Base-by-base conservation (phyloP, 2,329 filamentous ascomycete species). In the Thielaviopsis punctulata region DNA sequence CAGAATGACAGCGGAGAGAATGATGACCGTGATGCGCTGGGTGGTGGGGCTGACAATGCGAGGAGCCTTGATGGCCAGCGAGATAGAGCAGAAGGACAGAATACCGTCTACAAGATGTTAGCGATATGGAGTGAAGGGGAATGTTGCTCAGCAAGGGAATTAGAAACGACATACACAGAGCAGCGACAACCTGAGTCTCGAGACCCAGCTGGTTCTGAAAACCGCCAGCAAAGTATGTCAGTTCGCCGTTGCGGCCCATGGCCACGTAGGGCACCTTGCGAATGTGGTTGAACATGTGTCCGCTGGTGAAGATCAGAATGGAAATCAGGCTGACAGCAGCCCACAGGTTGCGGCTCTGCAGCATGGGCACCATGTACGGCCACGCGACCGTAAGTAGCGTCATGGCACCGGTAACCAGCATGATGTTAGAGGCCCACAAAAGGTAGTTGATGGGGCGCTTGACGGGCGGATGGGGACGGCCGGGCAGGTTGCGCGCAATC, bases 241-340 rank as follows among this genome's bases (percentile, higher is more conserved):
- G 78, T 4, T 88, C 88, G 18, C 92, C 92, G 52, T 77, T 80
- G 36, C 87, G 86, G 63, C 96, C 81, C 43, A 84, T 85, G 43
- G 80, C 75, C 27, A 96, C 87, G 61, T 98, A 98, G 2, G 92
- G 92, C 2, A 93, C 86, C 65, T 92, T 90, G 60, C 93, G 80
- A 63, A 98, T 98, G 63, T 95, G 89, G 67, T 96, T 98, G 76
- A 93, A 98, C 93, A 98, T 98, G 68, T 96, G 89, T 39, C 92
- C 93, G 60, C 85, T 92, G 46, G 84, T 95, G 69, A 96, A 98
- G 54, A 95, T 73, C 43, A 98, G 76, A 57, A 98, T 89, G 13
- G 81, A 74, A 61, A 96, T 88, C 59, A 98, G 71, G 66, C 85
- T 94, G 61, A 93, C 68, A 21, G 85, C 86, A 22, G 90, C 89